Evolutionary conservation across 2,329 filamentous ascomycete species (phyloP).

Genomic region (Teratosphaeria viscida): DNA sequence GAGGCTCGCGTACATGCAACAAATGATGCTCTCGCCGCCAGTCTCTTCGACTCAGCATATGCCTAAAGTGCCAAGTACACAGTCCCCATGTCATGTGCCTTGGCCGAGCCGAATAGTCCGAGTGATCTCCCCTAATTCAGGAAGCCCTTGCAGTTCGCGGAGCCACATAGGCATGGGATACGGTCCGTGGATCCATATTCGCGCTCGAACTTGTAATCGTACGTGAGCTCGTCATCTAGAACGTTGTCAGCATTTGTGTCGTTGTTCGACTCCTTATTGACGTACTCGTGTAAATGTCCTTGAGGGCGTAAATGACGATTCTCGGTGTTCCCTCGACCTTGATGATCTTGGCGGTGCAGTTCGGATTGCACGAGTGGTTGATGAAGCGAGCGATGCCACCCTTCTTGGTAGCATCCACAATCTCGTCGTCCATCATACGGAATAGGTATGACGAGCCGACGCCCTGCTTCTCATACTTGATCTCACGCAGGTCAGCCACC

Average conservation of each 20-base stretch:
- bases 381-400: constrained; percentile 97
- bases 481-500: constrained; percentile 91
- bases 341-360: constrained; percentile 98
- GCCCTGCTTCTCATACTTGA: constrained; percentile 85
- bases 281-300: constrained; percentile 91
- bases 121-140: constrained; percentile 56
- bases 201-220: constrained; percentile 99
- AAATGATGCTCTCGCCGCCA: background rate
- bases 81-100: background rate
- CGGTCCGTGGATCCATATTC: constrained; percentile 91
- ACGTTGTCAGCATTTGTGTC: constrained; percentile 2
- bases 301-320: constrained; percentile 96
- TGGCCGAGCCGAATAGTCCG: background rate
- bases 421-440: constrained; percentile 93
- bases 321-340: constrained; percentile 96
- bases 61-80: background rate
- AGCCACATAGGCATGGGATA: constrained; percentile 94
- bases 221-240: constrained; percentile 93
- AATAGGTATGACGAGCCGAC: constrained; percentile 97
- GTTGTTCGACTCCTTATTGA: constrained; percentile 16
- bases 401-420: constrained; percentile 97
- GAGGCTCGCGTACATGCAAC: background rate
- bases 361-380: constrained; percentile 96
- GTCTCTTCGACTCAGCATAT: background rate
- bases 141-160: constrained; percentile 94